These are phyloP conservation scores for Kluyveromyces lactis DNA, from an alignment of 805 yeast genomes.

Conservation along the genomic window DNA sequence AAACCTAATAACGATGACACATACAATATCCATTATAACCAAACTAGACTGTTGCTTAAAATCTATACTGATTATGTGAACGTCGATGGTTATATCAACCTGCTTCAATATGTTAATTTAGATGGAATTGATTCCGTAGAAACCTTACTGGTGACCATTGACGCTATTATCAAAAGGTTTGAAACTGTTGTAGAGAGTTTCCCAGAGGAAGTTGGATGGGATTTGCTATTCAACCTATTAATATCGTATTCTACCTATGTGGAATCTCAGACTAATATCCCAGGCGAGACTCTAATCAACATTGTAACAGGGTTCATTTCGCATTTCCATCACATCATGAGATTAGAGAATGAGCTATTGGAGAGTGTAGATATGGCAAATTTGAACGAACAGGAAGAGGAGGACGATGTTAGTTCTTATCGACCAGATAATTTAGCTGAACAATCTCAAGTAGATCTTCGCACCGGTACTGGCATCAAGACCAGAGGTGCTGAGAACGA, in stretches of 20 bases:
- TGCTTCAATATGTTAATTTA: slow-evolving; percentile 22
- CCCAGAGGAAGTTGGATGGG: slow-evolving; percentile 22
- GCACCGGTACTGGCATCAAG: slow-evolving; percentile 14
- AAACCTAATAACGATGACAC: slow-evolving; percentile 26
- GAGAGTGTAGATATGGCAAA: slow-evolving; percentile 13
- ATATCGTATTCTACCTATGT: slow-evolving; percentile 19
- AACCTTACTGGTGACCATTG: slow-evolving; percentile 10
- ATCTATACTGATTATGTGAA: slow-evolving; percentile 23
- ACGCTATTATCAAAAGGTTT: slow-evolving; percentile 16
- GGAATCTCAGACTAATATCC: slow-evolving; percentile 13
- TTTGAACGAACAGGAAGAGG: background rate
- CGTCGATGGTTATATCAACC: slow-evolving; percentile 24
- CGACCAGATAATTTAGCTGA: background rate
- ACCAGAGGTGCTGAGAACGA: slow-evolving; percentile 1
- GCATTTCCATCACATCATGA: slow-evolving; percentile 12
- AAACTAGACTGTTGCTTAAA: slow-evolving; percentile 24
- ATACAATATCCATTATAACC: slow-evolving; percentile 27
- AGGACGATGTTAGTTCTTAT: slow-evolving; percentile 6
- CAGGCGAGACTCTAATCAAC: slow-evolving; percentile 13
- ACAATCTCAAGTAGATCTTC: slow-evolving; percentile 6
- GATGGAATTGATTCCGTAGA: slow-evolving; percentile 16
- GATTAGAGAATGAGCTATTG: slow-evolving; percentile 9
- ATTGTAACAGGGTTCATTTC: slow-evolving; percentile 13
- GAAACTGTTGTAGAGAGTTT: slow-evolving; percentile 15
- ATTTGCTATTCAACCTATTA: slow-evolving; percentile 24